Base-by-base conservation (phyloP, 2,329 filamentous ascomycete genomes). In the Mycocentrospora acerina region DNA sequence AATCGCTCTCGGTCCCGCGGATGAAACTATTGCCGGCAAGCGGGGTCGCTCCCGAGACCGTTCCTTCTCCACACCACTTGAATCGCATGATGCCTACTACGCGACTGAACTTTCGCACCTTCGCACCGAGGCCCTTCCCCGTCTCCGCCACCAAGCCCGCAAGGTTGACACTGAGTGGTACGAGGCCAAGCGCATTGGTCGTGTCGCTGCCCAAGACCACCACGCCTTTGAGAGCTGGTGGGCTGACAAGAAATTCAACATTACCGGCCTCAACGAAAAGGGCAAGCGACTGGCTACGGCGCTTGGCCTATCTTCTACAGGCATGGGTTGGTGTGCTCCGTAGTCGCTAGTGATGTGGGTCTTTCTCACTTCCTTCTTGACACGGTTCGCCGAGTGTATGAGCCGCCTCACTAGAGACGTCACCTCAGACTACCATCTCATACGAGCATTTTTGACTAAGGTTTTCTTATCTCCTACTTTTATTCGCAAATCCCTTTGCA, bases 181-280 rank as follows among this genome's bases (percentile, higher is more conserved):
- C 28, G 60, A 66, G 31, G 50, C 48, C 40, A 60, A 65, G 48
- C 55, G 54, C 32, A 42, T 36, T 8, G 46, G 46, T 7, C 6
- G 26, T 13, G 22, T 63, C 19, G 31, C 46, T 22, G 32, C 33
- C 2, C 48, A 51, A 11, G 60, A 59, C 10, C 41, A 60, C 30
- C 54, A 54, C 19, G 54, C 60, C 5, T 71, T 72, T 41, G 62
- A 64, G 45, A 47, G 57, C 18, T 72, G 69, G 67, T 71, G 66
- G 66, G 51, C 51, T 10, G 55, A 56, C 28, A 63, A 66, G 57
- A 68, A 62, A 44, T 47, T 45, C 24, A 52, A 50, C 32, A 62
- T 68, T 17, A 35, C 51, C 15, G 43, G 56, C 29, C 64, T 68
- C 35, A 60, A 67, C 39, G 55, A 60, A 28, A 48, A 50, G 22